Evolutionary conservation across 371 early-diverging fungal species (phyloP).

Genomic region (Syncephalastrum racemosum): DNA sequence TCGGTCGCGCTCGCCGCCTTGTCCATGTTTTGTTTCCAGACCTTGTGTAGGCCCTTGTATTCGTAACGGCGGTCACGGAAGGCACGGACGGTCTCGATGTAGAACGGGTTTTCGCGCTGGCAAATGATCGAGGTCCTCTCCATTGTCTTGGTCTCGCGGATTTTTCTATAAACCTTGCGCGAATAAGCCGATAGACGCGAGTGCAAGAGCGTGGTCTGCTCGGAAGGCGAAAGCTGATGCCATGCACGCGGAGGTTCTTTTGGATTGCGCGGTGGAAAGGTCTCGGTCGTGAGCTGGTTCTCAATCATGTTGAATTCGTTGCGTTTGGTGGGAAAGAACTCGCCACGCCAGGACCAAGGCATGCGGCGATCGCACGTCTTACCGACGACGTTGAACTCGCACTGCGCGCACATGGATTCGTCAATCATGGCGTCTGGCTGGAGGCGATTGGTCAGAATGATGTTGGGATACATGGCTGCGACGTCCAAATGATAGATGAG

Average conservation of each 20-base stretch:
- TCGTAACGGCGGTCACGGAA: conserved; percentile 99
- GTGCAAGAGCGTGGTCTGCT: conserved; percentile 75
- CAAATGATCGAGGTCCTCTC: conserved; percentile 92
- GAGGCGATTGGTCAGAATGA: conserved; percentile 98
- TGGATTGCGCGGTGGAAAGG: conserved; percentile 65
- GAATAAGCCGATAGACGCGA: conserved; percentile 89
- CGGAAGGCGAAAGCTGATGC: conserved; percentile 61
- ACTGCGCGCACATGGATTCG: conserved; percentile 91
- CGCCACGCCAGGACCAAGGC: conserved; percentile 99
- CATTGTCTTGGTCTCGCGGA: conserved; percentile 77
- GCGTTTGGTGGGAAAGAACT: conserved; percentile 90
- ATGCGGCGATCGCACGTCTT: conserved; percentile 94
- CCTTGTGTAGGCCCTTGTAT: conserved; percentile 94
- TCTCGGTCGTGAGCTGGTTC: conserved; percentile 82
- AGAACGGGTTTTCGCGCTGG: conserved; percentile 99
- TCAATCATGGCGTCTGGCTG: conserved; percentile 98
- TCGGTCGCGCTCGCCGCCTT: conserved; percentile 64
- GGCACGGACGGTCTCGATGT: conserved; percentile 96
- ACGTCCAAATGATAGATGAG: conserved; percentile 99
- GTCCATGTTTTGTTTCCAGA: conserved; percentile 86
- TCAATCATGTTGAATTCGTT: conserved; percentile 93
- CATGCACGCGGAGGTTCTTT: conserved; percentile 62
- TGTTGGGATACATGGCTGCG: conserved; percentile 99
- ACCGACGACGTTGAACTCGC: conserved; percentile 90
- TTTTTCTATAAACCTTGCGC: conserved; percentile 87